A percentile compares a stretch with the other conserved stretches of the same genome.
Evolutionary conservation across 495 filamentous ascomycete genomes (phyloP).

Genomic region (Astrothelium macrocarpum): DNA sequence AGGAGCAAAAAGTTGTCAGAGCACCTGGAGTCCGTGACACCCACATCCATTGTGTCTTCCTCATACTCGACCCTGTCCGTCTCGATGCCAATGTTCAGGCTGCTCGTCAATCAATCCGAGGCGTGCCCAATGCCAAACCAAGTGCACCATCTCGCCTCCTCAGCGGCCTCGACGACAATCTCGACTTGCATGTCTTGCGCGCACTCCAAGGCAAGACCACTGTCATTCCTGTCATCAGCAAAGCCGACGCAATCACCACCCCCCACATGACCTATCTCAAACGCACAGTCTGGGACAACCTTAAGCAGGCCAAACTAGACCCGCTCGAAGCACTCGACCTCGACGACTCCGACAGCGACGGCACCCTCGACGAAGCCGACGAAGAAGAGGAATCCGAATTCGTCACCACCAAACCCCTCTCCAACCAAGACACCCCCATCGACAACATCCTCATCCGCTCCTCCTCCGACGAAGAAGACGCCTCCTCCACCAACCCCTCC

Average conservation of each 20-base stretch:
- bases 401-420: not conserved
- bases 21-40: constrained; percentile 90
- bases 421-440: constrained; percentile 11
- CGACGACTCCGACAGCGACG: constrained; percentile 55
- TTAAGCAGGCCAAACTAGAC: constrained; percentile 79
- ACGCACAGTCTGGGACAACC: constrained; percentile 76
- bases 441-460: constrained; percentile 24
- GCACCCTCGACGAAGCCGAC: constrained; percentile 33
- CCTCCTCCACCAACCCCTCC: constrained; percentile 15
- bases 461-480: constrained; percentile 20
- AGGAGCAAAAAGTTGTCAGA: constrained; percentile 95
- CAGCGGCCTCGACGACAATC: constrained; percentile 76
- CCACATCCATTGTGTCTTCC: constrained; percentile 92
- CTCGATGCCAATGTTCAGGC: constrained; percentile 75
- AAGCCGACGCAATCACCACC: constrained; percentile 90
- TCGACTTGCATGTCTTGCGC: constrained; percentile 84
- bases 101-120: constrained; percentile 39
- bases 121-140: constrained; percentile 21
- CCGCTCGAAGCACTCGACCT: constrained; percentile 77
- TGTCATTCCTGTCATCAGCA: constrained; percentile 90
- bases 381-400: constrained; percentile 26
- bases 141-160: constrained; percentile 31
- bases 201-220: constrained; percentile 90
- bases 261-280: constrained; percentile 91
- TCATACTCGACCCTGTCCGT: constrained; percentile 80